Evolutionary conservation across 2,329 filamentous ascomycete species (phyloP).

Genomic region (Sordariomycetes sp.): DNA sequence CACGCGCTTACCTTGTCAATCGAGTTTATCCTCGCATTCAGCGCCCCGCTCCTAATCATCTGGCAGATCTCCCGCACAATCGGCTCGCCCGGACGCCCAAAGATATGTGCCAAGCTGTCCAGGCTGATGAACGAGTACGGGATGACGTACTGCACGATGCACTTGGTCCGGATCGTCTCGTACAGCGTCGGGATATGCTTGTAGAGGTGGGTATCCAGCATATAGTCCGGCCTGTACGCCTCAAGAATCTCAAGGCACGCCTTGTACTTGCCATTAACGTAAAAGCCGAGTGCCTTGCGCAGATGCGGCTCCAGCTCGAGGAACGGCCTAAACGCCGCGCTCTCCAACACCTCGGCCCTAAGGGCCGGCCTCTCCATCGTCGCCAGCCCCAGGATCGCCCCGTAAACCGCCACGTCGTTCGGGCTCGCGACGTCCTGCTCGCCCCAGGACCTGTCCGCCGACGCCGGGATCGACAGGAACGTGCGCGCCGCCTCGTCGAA

Average conservation of each 20-base stretch:
- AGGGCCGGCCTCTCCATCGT: constrained; percentile 74
- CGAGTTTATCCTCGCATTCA: constrained; percentile 74
- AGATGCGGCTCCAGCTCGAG: constrained; percentile 91
- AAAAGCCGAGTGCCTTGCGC: constrained; percentile 77
- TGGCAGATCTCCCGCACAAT: constrained; percentile 62
- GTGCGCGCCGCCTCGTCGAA: constrained; percentile 21
- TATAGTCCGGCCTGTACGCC: constrained; percentile 69
- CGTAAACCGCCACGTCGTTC: constrained; percentile 88
- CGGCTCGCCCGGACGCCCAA: constrained; percentile 47
- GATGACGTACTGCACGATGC: constrained; percentile 83
- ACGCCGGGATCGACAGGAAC: constrained; percentile 4
- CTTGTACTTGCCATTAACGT: constrained; percentile 82
- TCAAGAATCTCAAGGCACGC: constrained; percentile 74
- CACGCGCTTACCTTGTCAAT: constrained; percentile 50
- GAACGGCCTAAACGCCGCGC: constrained; percentile 67
- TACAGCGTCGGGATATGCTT: constrained; percentile 61
- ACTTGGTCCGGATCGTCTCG: constrained; percentile 68
- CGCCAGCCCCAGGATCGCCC: constrained; percentile 77
- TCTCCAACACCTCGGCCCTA: constrained; percentile 66
- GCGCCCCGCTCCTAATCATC: constrained; percentile 60
- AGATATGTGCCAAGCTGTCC: constrained; percentile 63
- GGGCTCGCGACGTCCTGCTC: constrained; percentile 50
- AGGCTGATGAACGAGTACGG: constrained; percentile 84
- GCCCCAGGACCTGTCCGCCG: not conserved
- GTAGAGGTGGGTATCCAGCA: constrained; percentile 79